phyloP scores from a whole-genome alignment of 345 rosid species.

The Eutrema yunnanense region DNA sequence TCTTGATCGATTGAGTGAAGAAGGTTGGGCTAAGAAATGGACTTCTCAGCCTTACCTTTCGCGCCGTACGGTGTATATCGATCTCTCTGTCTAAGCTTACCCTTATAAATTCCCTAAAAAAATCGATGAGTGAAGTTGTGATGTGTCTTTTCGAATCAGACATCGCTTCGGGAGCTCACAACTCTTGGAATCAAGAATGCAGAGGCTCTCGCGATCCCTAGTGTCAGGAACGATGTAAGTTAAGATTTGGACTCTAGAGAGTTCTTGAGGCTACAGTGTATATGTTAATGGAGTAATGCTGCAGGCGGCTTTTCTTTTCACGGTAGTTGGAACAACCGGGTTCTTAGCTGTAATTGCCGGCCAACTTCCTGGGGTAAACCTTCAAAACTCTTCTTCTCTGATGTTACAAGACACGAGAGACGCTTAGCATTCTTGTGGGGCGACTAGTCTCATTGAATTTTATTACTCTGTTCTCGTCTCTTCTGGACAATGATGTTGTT shows the following conservation, averaged over 20 bases:
- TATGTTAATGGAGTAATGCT: constrained; percentile 38
- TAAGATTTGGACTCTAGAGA: neutral
- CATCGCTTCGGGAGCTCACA: constrained; percentile 77
- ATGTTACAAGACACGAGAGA: neutral
- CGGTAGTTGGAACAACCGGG: constrained; percentile 82
- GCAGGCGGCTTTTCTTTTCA: constrained; percentile 95
- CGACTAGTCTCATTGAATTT: neutral
- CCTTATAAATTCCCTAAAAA: neutral
- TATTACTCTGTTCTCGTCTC: neutral
- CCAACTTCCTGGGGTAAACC: constrained; percentile 89
- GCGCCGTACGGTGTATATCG: constrained; percentile 78
- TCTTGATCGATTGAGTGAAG: constrained; percentile 56
- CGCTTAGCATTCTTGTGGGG: neutral
- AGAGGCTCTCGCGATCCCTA: constrained; percentile 88
- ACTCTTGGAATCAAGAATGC: constrained; percentile 81
- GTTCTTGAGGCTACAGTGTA: neutral
- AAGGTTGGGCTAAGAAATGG: constrained; percentile 95
- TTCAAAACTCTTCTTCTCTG: neutral
- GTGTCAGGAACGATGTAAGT: constrained; percentile 90
- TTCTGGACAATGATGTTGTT: neutral
- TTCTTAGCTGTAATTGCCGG: constrained; percentile 78
- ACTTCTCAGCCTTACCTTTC: constrained; percentile 92
- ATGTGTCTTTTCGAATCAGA: constrained; percentile 33
- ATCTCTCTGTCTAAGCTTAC: constrained; percentile 20
- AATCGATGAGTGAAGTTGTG: neutral